Base-by-base conservation (phyloP, 2,329 filamentous ascomycete species). In the Monilinia aucupariae region DNA sequence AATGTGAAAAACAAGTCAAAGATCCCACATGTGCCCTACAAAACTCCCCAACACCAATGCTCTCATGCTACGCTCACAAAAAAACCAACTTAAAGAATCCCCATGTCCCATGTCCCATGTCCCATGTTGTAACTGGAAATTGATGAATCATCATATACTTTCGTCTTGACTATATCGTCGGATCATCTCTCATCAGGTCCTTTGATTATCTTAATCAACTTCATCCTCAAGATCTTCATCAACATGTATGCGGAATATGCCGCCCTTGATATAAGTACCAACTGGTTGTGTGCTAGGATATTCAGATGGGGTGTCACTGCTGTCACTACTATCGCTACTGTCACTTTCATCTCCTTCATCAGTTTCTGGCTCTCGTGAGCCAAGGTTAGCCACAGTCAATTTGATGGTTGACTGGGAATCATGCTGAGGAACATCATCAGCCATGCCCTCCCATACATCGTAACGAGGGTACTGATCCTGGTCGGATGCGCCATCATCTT, bases 361-460 rank as follows among this genome's bases (percentile, higher is more conserved):
- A 20, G 22, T 39, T 8, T 51, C 32, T 17, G 17, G 17, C 10
- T 64, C 61, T 22, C 10, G 52, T 20, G 34, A 15, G 30, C 22
- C 22, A 27, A 47, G n/a, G 7, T 25, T 22, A 22, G 37, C 37
- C 12, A 27, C 22, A 34, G 30, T 47, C 56, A 63, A 17, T 20
- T 47, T 52, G 27, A 53, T 59, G 32, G 49, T 52, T 43, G 41
- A 41, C 13, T 39, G 32, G 20, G 47, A 34, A 49, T 50, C 54
- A 12, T 50, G 27, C 12, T 43, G 30, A n/a, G 53, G 49, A 50
- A 39, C n/a, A 17, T 61, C 43, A 39, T 66, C 64, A 47, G 52
- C 53, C 45, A 63, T 41, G 17, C 55, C 63, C n/a, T 63, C 63
- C 64, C 64, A 66, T 34, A 56, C 55, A 52, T 66, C 64, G 9